Percentiles rank a stretch among this genome's conserved stretches.
Evolutionary conservation across 108 stramenopile genomes (phyloP).

Genomic region (Conticribra weissflogii): DNA sequence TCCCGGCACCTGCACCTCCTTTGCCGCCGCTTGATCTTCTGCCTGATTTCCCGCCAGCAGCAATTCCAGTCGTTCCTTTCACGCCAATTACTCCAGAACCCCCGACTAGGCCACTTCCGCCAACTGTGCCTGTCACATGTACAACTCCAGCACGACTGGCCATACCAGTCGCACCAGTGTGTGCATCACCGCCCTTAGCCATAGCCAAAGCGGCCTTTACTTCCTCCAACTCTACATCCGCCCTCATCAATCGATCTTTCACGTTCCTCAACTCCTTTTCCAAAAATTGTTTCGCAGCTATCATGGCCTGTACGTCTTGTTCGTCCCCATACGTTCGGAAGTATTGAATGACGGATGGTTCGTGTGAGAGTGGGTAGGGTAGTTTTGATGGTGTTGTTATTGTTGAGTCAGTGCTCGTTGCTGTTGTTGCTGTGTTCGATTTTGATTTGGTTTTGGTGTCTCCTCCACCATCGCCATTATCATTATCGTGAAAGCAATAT

Average conservation of each 20-base stretch:
- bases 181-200: slow-evolving; percentile 18
- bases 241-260: slow-evolving; percentile 64
- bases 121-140: too few relatives aligned
- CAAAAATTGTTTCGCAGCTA: slow-evolving; percentile 72
- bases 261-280: slow-evolving; percentile 64
- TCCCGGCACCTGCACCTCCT: background rate
- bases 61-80: background rate
- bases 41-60: background rate
- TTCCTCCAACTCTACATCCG: slow-evolving; percentile 55
- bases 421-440: too few relatives aligned
- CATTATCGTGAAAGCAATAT: too few relatives aligned
- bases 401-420: too few relatives aligned
- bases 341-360: slow-evolving; percentile 48
- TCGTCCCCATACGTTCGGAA: slow-evolving; percentile 67
- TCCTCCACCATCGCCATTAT: too few relatives aligned
- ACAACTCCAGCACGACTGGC: too few relatives aligned
- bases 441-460: too few relatives aligned
- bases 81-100: too few relatives aligned
- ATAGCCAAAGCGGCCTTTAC: slow-evolving; percentile 49
- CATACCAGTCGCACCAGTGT: too few relatives aligned
- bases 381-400: background rate
- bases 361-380: slow-evolving; percentile 44
- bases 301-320: slow-evolving; percentile 58
- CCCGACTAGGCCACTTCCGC: too few relatives aligned
- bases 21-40: background rate